Conservation (phyloP, 306 rosid genomes). For the Rubus idaeus region DNA sequence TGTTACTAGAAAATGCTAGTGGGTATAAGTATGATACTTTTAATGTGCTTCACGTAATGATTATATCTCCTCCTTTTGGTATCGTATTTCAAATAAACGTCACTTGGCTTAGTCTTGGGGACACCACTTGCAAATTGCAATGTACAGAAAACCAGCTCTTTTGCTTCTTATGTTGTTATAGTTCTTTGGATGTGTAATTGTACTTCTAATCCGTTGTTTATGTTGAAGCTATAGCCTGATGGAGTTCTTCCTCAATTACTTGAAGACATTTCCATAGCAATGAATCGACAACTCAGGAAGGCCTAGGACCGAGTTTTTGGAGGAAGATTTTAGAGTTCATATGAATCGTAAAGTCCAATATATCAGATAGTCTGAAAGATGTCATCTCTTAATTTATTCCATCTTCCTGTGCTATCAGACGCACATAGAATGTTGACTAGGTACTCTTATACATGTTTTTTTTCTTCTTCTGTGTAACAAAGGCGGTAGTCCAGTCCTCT, state of each 20-base stretch:
- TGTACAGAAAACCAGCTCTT: not conserved
- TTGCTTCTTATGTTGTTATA: not conserved
- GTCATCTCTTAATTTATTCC: not conserved
- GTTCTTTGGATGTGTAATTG: not conserved
- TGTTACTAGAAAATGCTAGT: not conserved
- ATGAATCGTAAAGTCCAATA: not conserved
- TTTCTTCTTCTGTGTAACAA: not conserved
- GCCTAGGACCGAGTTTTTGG: not conserved
- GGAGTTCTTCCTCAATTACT: not conserved
- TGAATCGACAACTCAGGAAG: not conserved
- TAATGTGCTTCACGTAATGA: too few species aligned
- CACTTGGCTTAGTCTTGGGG: not conserved
- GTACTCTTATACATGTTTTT: too few species aligned
- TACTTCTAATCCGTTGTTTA: not conserved
- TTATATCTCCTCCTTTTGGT: too few species aligned
- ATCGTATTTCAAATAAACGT: too few species aligned
- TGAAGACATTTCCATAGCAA: not conserved
- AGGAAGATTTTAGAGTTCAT: too few species aligned
- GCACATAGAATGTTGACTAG: too few species aligned
- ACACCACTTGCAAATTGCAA: not conserved
- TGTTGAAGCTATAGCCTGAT: not conserved
- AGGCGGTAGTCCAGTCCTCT: not conserved
- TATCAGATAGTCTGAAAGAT: not conserved
- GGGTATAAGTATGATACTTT: not conserved
- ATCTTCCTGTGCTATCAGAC: not conserved